Evolutionary conservation across 331 rosid genomes (phyloP).

Genomic region (Malus hybrid): DNA sequence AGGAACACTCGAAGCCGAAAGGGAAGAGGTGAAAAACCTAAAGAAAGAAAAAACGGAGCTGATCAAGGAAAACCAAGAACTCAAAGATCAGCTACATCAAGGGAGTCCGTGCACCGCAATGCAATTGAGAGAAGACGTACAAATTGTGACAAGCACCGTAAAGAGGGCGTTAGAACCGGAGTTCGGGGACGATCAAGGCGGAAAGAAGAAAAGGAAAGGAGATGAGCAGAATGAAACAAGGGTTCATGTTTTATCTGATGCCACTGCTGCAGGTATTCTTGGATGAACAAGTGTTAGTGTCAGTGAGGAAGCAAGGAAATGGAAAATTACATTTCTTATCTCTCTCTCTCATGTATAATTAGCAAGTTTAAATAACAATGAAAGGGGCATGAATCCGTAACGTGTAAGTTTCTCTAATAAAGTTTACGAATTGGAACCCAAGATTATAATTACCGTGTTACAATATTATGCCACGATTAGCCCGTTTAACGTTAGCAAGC

Average conservation of each 20-base stretch:
- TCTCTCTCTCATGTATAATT: no score
- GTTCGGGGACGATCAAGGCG: background rate
- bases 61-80: background rate
- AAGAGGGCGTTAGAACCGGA: background rate
- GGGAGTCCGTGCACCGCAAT: background rate
- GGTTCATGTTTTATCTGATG: background rate
- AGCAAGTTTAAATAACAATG: no score
- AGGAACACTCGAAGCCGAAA: background rate
- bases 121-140: background rate
- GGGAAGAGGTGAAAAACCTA: background rate
- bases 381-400: no score
- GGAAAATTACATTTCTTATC: no score
- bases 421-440: no score
- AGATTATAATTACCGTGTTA: no score
- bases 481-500: no score
- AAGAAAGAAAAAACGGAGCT: background rate
- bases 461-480: no score
- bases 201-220: background rate
- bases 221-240: background rate
- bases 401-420: no score
- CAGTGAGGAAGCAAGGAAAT: no score
- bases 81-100: constrained; percentile 2
- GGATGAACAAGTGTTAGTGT: background rate
- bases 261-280: background rate
- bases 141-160: background rate